Conservation (phyloP, 192 early-diverging fungal genomes). For the Dispira simplex region DNA sequence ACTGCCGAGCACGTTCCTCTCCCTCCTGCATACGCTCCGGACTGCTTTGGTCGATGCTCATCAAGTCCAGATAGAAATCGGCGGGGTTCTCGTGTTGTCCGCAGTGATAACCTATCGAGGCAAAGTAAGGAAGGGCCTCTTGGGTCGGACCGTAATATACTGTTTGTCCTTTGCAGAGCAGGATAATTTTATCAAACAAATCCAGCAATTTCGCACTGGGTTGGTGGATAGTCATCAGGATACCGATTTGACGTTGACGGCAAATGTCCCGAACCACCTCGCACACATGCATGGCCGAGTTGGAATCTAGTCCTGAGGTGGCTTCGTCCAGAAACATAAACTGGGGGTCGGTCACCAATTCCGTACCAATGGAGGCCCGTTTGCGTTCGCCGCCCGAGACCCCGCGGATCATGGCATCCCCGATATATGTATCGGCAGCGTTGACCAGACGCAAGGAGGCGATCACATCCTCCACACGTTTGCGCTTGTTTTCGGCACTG, state of each 20-base stretch:
- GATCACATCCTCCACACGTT: conserved; percentile 49
- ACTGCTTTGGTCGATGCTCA: conserved; percentile 35
- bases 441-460: conserved; percentile 42
- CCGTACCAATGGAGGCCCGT: conserved; percentile 29
- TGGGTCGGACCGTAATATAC: conserved; percentile 41
- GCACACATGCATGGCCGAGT: conserved; percentile 44
- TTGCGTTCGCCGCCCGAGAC: conserved; percentile 38
- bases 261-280: conserved; percentile 46
- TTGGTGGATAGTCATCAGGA: conserved; percentile 85
- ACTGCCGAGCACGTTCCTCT: no score
- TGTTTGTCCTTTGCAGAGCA: conserved; percentile 45
- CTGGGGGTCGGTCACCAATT: conserved; percentile 36
- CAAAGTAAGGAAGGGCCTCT: conserved; percentile 29
- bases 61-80: conserved; percentile 50
- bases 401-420: conserved; percentile 26
- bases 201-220: conserved; percentile 68
- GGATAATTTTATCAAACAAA: conserved; percentile 66
- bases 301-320: conserved; percentile 53
- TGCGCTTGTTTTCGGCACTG: conserved; percentile 27
- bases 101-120: conserved; percentile 36
- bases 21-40: conserved; percentile 22
- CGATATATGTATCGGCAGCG: conserved; percentile 38
- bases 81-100: conserved; percentile 55
- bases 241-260: conserved; percentile 38
- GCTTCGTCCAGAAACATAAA: conserved; percentile 39